phyloP scores from a whole-genome alignment of 2,329 filamentous ascomycete genomes.

The Lecanicillium sp. region DNA sequence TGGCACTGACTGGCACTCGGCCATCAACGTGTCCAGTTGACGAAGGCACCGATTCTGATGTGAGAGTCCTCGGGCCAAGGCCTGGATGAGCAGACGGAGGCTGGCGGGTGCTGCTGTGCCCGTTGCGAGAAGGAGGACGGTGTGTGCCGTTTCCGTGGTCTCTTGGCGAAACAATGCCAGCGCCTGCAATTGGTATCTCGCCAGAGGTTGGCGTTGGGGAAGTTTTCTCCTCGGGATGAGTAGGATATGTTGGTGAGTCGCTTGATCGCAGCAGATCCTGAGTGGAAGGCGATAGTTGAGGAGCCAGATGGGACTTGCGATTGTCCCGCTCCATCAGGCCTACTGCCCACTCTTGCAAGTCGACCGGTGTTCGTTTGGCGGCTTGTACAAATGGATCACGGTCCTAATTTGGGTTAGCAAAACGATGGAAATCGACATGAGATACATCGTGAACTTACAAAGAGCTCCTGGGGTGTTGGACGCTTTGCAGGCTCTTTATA shows the following conservation, averaged over 20 bases:
- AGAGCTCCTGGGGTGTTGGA: constrained; percentile 88
- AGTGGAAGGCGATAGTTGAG: constrained; percentile 69
- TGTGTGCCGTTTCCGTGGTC: constrained; percentile 34
- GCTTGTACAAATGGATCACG: constrained; percentile 92
- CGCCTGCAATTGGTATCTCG: constrained; percentile 59
- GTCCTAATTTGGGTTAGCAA: constrained; percentile 46
- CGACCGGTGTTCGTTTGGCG: constrained; percentile 90
- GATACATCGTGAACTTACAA: constrained; percentile 58
- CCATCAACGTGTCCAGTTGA: constrained; percentile 29
- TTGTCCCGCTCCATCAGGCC: constrained; percentile 92
- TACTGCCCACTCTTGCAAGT: constrained; percentile 88
- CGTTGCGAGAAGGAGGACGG: constrained; percentile 45
- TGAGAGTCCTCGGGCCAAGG: constrained; percentile 41
- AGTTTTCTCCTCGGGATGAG: constrained; percentile 33
- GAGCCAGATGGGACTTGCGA: constrained; percentile 85
- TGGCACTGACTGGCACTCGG: constrained; percentile 32
- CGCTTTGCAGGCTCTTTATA: constrained; percentile 82
- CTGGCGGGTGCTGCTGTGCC: constrained; percentile 36
- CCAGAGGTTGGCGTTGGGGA: constrained; percentile 59
- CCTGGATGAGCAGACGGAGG: constrained; percentile 36
- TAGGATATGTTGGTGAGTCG: constrained; percentile 46
- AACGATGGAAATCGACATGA: neutral
- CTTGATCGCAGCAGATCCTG: constrained; percentile 63
- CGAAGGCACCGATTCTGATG: constrained; percentile 46
- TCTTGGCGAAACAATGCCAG: constrained; percentile 44